Base-by-base conservation (phyloP, 2,329 filamentous ascomycete species). In the Verticillium klebahnii region DNA sequence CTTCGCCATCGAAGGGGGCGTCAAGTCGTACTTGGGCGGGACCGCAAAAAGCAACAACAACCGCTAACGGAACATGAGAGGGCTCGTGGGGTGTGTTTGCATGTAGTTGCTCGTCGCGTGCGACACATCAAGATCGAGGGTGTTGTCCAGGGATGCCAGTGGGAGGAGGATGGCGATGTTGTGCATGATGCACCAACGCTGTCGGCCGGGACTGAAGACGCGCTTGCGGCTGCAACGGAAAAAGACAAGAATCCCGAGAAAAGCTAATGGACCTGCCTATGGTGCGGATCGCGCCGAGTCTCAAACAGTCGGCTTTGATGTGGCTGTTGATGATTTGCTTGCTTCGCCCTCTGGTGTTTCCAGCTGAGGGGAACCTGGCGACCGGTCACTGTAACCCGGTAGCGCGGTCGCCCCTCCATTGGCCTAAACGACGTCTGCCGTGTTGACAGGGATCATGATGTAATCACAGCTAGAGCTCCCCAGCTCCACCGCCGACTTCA, bases 401-500 rank as follows among this genome's bases (percentile, higher is more conserved):
- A 50, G 45, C 45, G 45, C 45, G 8, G n/a, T 7, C 45, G 23
- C 45, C 45, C 45, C 45, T 50, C 45, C n/a, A 6, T 17, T n/a
- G 8, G 17, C 15, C 19, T 50, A 50, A 50, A 19, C 45, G 45
- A 50, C 45, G 23, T 11, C 23, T 50, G 45, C 45, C 45, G 45
- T n/a, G 39, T n/a, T 25, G 45, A 50, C 45, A 50, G 45, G 45
- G 45, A 50, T 50, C 45, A 66, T 66, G 64, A 66, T 61, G 64
- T 66, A 64, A 66, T 55, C 59, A 36, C 29, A 40, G 56, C 19
- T 37, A 15, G 17, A 61, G 61, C 61, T 65, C 60, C 40, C 34
- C 29, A 66, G 64, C 63, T 66, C 64, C 64, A 66, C 64, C 52
- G 25, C 45, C 61, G 58, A 66, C 64, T 59, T 65, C 63, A 61